Evolutionary conservation across 1,284 basidiomycete genomes (phyloP), one percentile per base, ranked within the genome.

Genomic region (Heliocybe sulcata): DNA sequence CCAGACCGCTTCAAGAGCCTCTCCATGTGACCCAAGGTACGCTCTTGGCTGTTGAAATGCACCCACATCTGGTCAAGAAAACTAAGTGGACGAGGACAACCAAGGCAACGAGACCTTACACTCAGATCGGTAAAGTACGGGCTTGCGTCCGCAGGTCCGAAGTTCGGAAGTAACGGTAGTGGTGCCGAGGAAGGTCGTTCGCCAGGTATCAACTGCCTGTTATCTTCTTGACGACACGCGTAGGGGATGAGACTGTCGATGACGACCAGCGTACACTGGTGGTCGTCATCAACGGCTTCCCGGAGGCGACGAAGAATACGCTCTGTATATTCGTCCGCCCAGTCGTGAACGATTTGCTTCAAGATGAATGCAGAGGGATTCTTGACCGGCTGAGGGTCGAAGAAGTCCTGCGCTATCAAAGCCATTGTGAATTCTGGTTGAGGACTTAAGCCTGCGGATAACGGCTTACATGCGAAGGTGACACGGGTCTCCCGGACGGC

Each of bases 41-140:
- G 77, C 60, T 89, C 87, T 60, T 86, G 82, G 2, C 81, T 75
- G 57, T 87, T 87, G 68, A 88, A 84, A 54, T 75, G 77, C 4
- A 76, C 76, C 64, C 85, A 81, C 86, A 89, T 89, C 86, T 88
- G 56, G 0, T 9, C 11, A 54, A 52, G 42, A 51, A 54, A 52
- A 29, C 27, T 54, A 33, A 3, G 23, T 53, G 33, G 35, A 54
- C 54, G 53, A 51, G 55, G 58, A 27, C 50, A 53, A 14, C 12
- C 42, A 16, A 51, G 10, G 12, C n/a, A 14, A 12, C 45, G 16
- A 51, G 10, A 16, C 20, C 77, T 54, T 62, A 87, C 86, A 33
- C 82, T 81, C 60, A 89, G 65, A 62, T 89, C 87, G 75, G 87
- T 78, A 78, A 80, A 86, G 64, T 61, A 63, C 22, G 54, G 51